Evolutionary conservation across 2,329 filamentous ascomycete species (phyloP).

Genomic region (Leptographium lundbergii): DNA sequence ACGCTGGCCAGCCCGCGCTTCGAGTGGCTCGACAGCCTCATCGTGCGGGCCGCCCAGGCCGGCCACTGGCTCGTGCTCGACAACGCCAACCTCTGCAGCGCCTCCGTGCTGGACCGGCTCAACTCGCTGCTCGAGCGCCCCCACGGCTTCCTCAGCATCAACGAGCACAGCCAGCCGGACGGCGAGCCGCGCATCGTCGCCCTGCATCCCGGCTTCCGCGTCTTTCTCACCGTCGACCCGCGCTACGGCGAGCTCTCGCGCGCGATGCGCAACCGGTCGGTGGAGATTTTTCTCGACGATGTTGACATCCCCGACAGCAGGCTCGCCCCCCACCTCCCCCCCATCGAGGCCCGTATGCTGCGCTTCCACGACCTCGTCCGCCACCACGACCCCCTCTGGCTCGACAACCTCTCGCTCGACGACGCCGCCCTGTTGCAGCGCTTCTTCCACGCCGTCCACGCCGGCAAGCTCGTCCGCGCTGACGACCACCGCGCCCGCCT

Average conservation of each 20-base stretch:
- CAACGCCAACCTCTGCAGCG: conserved; percentile 93
- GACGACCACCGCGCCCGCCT: background rate
- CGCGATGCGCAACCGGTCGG: conserved; percentile 89
- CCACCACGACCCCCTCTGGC: conserved; percentile 21
- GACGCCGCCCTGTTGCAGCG: conserved; percentile 28
- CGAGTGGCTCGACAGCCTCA: conserved; percentile 89
- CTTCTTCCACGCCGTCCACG: conserved; percentile 4
- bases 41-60: conserved; percentile 73
- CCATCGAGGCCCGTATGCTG: conserved; percentile 36
- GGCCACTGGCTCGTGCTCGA: conserved; percentile 92
- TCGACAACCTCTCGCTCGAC: conserved; percentile 34
- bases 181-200: conserved; percentile 68
- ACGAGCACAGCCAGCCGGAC: conserved; percentile 77
- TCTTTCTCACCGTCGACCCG: conserved; percentile 90
- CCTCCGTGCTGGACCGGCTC: conserved; percentile 83
- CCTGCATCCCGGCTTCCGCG: conserved; percentile 76
- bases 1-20: conserved; percentile 66
- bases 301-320: conserved; percentile 5
- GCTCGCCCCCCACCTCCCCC: conserved; percentile 23
- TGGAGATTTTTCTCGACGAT: conserved; percentile 69
- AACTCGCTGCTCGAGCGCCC: conserved; percentile 84
- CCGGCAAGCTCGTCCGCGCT: background rate
- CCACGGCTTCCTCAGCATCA: conserved; percentile 76
- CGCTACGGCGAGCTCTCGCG: conserved; percentile 86
- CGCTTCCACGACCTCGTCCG: conserved; percentile 29